Conservation (phyloP, 495 filamentous ascomycete genomes). For the Podospora appendiculata region DNA sequence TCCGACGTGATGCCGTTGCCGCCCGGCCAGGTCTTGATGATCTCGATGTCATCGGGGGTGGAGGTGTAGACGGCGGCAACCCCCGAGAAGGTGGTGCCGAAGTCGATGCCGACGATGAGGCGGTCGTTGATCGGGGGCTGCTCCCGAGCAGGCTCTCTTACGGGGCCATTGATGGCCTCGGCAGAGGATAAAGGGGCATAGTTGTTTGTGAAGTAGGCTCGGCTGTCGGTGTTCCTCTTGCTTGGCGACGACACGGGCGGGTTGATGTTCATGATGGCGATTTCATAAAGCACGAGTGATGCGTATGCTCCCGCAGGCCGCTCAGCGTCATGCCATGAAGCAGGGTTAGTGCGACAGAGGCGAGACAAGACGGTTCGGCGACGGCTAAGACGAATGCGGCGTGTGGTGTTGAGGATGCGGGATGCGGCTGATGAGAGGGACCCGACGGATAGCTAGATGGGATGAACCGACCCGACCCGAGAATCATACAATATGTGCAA, state of each 20-base stretch:
- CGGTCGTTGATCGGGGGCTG: constrained; percentile 39
- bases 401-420: no score
- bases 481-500: no score
- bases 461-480: no score
- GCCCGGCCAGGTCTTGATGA: constrained; percentile 76
- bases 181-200: constrained; percentile 42
- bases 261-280: constrained; percentile 36
- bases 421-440: no score
- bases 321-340: constrained; percentile 1
- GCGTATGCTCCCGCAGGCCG: background rate
- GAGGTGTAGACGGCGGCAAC: constrained; percentile 70
- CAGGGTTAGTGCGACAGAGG: background rate
- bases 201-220: constrained; percentile 39
- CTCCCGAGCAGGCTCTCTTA: constrained; percentile 43
- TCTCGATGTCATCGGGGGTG: constrained; percentile 68
- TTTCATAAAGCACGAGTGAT: background rate
- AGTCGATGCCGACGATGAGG: constrained; percentile 60
- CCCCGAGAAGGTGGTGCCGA: constrained; percentile 66
- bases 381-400: no score
- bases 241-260: constrained; percentile 36
- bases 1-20: constrained; percentile 66
- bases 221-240: constrained; percentile 45
- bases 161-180: constrained; percentile 47
- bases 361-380: no score
- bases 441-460: no score